Conservation (phyloP, 768 basidiomycete genomes). For the Trametes sanguinea region DNA sequence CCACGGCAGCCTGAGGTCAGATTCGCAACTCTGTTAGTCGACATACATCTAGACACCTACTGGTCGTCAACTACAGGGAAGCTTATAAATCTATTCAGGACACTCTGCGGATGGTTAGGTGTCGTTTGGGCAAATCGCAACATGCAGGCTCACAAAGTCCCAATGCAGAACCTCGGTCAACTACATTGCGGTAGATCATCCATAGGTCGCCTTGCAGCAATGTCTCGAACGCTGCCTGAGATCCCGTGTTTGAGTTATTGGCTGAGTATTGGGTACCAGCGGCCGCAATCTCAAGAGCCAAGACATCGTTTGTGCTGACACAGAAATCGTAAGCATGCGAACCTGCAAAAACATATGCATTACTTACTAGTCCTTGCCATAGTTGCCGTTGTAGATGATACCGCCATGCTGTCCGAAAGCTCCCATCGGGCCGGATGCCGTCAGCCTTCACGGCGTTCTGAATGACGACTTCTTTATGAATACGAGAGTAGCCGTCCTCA, state of each 20-base stretch:
- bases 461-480: slow-evolving; percentile 56
- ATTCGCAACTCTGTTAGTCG: too few relatives aligned
- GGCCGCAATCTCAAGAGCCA: slow-evolving; percentile 61
- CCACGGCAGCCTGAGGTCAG: too few relatives aligned
- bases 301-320: slow-evolving; percentile 55
- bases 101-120: slow-evolving; percentile 46
- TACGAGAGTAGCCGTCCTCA: slow-evolving; percentile 35
- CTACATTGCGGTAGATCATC: slow-evolving; percentile 69
- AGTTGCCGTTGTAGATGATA: slow-evolving; percentile 56
- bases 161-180: slow-evolving; percentile 62
- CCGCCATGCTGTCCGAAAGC: slow-evolving; percentile 57
- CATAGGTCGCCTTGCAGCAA: slow-evolving; percentile 62
- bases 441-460: slow-evolving; percentile 51
- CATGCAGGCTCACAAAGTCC: slow-evolving; percentile 54
- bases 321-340: neutral
- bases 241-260: slow-evolving; percentile 27
- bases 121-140: neutral
- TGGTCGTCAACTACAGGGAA: slow-evolving; percentile 57
- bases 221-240: slow-evolving; percentile 52
- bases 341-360: neutral
- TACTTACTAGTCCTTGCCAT: slow-evolving; percentile 53
- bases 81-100: slow-evolving; percentile 63
- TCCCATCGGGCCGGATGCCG: slow-evolving; percentile 54
- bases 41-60: slow-evolving; percentile 30
- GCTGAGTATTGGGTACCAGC: slow-evolving; percentile 62